These are phyloP conservation scores for Aspergillus nomiae DNA, from an alignment of 2,329 filamentous ascomycete genomes.

Conservation along the genomic window DNA sequence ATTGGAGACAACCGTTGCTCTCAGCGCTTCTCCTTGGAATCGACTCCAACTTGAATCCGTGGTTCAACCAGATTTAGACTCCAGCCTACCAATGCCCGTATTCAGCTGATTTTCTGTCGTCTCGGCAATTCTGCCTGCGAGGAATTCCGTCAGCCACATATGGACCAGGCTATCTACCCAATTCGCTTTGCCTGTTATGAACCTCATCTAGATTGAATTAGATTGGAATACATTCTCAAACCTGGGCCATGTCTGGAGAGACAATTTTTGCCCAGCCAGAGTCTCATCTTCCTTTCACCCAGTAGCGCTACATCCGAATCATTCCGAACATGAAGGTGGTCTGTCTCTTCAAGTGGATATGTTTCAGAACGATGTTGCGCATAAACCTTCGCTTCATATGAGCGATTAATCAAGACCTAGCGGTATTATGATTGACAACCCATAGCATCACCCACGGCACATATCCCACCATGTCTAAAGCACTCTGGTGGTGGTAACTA, in stretches of 20 bases:
- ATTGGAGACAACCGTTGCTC: constrained; percentile 13
- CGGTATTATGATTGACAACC: background rate
- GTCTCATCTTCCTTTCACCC: background rate
- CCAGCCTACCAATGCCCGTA: background rate
- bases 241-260: background rate
- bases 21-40: background rate
- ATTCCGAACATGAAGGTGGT: background rate
- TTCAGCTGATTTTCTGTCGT: background rate
- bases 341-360: background rate
- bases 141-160: background rate
- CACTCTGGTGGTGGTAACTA: background rate
- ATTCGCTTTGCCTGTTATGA: background rate
- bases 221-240: background rate
- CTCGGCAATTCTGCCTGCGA: background rate
- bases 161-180: too few relatives aligned
- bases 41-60: constrained; percentile 13
- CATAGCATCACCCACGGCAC: too few relatives aligned
- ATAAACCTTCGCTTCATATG: background rate
- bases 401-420: background rate
- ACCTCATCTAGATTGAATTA: background rate
- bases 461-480: background rate
- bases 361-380: constrained; percentile 3
- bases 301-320: background rate
- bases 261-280: background rate
- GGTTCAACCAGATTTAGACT: constrained; percentile 12